Evolutionary conservation across 129 eudicot species (phyloP).

Genomic region (Smallanthus sonchifolius): DNA sequence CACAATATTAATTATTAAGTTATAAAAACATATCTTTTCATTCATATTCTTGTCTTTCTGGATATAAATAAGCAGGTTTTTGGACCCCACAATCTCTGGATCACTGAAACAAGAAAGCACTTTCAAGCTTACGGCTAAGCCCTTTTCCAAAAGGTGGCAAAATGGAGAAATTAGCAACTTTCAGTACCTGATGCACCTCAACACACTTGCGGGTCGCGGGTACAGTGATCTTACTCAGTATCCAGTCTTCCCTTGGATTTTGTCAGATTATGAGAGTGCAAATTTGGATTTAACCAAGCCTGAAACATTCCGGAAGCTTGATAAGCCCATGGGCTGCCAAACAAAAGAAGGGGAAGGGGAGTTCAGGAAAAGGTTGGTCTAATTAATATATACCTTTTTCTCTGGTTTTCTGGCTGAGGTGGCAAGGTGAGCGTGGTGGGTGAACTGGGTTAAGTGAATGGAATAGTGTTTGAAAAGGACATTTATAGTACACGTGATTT

Average conservation of each 20-base stretch:
- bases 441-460: neutral
- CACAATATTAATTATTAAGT: neutral
- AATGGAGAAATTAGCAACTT: slow-evolving; percentile 97
- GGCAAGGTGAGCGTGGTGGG: neutral
- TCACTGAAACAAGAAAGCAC: slow-evolving; percentile 82
- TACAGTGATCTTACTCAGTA: slow-evolving; percentile 99
- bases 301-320: slow-evolving; percentile 86
- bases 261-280: slow-evolving; percentile 91
- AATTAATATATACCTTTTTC: neutral
- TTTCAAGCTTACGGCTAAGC: slow-evolving; percentile 79
- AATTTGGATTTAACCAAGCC: slow-evolving; percentile 64
- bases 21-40: neutral
- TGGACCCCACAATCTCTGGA: slow-evolving; percentile 94
- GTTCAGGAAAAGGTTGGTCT: slow-evolving; percentile 79
- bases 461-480: neutral
- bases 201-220: slow-evolving; percentile 98
- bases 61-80: slow-evolving; percentile 7
- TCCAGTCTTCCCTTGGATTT: slow-evolving; percentile 98
- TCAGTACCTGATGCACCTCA: slow-evolving; percentile 96
- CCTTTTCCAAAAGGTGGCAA: slow-evolving; percentile 98
- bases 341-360: slow-evolving; percentile 80
- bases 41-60: slow-evolving; percentile 1
- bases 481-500: neutral
- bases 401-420: neutral
- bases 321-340: slow-evolving; percentile 99